Conservation (phyloP, 2,329 filamentous ascomycete genomes). For the Fusarium nematophilum region DNA sequence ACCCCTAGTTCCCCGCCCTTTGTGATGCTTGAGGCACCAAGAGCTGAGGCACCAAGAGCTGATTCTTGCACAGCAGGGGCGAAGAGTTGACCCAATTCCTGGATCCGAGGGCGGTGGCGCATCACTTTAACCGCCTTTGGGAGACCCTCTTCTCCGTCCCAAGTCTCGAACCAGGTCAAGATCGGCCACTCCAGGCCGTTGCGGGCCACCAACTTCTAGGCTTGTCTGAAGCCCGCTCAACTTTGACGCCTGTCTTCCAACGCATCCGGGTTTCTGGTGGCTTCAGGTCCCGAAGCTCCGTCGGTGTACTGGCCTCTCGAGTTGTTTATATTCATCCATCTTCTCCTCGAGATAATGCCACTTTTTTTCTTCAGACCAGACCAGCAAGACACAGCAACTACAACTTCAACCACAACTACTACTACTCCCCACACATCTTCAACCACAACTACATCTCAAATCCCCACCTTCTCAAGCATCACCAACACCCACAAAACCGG, state of each 20-base stretch:
- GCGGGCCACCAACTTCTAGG: slow-evolving; percentile 9
- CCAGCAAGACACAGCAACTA: slow-evolving; percentile 3
- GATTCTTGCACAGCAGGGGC: too few relatives aligned
- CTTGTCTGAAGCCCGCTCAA: slow-evolving; percentile 8
- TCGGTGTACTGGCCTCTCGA: not conserved
- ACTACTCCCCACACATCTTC: not conserved
- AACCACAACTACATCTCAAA: not conserved
- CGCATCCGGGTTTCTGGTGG: slow-evolving; percentile 11
- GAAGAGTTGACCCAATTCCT: too few relatives aligned
- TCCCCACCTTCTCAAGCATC: not conserved
- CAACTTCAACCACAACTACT: not conserved
- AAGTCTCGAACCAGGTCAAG: slow-evolving; percentile 32
- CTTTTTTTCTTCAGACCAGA: slow-evolving; percentile 5
- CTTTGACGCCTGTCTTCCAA: slow-evolving; percentile 29
- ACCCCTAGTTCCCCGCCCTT: slow-evolving; percentile 8
- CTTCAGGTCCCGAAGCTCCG: not conserved
- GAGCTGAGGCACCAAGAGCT: too few relatives aligned
- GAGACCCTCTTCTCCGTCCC: not conserved
- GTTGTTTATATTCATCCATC: slow-evolving; percentile 28
- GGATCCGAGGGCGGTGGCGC: too few relatives aligned
- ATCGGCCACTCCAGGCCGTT: slow-evolving; percentile 32
- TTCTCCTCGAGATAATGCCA: slow-evolving; percentile 1
- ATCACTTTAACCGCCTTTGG: slow-evolving; percentile 29
- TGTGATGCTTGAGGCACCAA: too few relatives aligned
- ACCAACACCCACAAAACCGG: slow-evolving; percentile 1